These are phyloP conservation scores for Przewalskia tangutica DNA, from an alignment of 257 asterid genomes.

Conservation along the genomic window DNA sequence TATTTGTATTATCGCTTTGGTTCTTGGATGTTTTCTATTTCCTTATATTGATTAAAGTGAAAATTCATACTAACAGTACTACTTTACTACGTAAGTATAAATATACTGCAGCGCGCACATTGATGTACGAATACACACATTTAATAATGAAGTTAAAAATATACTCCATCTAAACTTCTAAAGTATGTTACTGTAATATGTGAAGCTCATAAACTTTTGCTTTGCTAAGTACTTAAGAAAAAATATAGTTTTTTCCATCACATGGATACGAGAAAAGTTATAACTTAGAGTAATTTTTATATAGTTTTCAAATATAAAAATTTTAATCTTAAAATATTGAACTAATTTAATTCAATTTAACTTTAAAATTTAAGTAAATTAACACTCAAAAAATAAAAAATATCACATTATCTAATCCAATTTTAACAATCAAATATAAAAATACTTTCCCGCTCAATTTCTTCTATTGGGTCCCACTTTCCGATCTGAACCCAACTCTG, in stretches of 20 bases:
- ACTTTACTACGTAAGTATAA: too few relatives aligned
- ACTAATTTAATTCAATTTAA: too few relatives aligned
- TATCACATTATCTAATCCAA: neutral
- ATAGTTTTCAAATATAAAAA: too few relatives aligned
- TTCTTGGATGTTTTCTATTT: neutral
- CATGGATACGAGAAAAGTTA: too few relatives aligned
- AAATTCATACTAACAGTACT: neutral
- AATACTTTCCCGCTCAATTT: neutral
- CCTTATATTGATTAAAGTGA: neutral
- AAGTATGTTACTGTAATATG: neutral
- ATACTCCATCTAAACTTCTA: too few relatives aligned
- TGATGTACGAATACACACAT: neutral
- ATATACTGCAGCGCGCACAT: neutral
- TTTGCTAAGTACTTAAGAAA: neutral
- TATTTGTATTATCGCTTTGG: neutral
- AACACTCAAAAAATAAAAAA: too few relatives aligned
- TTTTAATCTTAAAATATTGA: too few relatives aligned
- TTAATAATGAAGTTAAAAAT: too few relatives aligned
- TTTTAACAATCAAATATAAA: neutral
- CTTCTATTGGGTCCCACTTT: conserved; percentile 3
- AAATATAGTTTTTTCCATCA: neutral
- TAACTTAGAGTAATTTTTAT: too few relatives aligned
- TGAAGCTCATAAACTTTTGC: neutral
- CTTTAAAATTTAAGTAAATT: too few relatives aligned
- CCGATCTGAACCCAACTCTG: neutral